These are phyloP conservation scores for Bolboschoenoplectus hybrid DNA, from an alignment of 202 grass and related monocot genomes.

Conservation along the genomic window DNA sequence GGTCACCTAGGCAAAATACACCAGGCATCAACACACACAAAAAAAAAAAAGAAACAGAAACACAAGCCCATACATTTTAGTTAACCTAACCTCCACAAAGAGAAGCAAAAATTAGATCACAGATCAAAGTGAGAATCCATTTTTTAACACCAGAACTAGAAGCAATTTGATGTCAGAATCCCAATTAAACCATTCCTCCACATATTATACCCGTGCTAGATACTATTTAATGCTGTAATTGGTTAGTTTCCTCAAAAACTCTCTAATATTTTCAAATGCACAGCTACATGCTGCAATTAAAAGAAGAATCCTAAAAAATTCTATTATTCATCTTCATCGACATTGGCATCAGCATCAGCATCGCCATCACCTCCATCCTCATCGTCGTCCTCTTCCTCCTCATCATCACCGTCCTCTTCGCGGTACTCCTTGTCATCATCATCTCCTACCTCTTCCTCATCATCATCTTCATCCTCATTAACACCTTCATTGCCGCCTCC, in stretches of 20 bases:
- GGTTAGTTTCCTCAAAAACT: slow-evolving; percentile 10
- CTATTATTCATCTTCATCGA: neutral
- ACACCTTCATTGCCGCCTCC: slow-evolving; percentile 45
- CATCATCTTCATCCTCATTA: slow-evolving; percentile 59
- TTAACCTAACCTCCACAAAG: neutral
- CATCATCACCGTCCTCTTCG: slow-evolving; percentile 27
- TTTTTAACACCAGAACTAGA: neutral
- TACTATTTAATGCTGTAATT: slow-evolving; percentile 17
- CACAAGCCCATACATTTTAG: neutral
- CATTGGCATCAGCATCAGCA: neutral
- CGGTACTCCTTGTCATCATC: slow-evolving; percentile 17
- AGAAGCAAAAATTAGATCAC: neutral
- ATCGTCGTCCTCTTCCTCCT: neutral
- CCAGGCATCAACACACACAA: neutral
- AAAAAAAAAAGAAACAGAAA: neutral
- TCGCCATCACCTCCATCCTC: neutral
- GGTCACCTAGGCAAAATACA: neutral
- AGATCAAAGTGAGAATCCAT: slow-evolving; percentile 15
- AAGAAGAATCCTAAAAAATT: slow-evolving; percentile 20
- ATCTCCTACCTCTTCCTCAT: slow-evolving; percentile 19
- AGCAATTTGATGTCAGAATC: slow-evolving; percentile 8
- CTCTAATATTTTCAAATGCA: slow-evolving; percentile 31
- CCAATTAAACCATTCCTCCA: slow-evolving; percentile 1
- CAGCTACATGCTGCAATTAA: slow-evolving; percentile 16
- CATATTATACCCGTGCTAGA: slow-evolving; percentile 26